phyloP scores from a whole-genome alignment of 371 early-diverging fungal genomes.

The Saksenaea oblongispora region DNA sequence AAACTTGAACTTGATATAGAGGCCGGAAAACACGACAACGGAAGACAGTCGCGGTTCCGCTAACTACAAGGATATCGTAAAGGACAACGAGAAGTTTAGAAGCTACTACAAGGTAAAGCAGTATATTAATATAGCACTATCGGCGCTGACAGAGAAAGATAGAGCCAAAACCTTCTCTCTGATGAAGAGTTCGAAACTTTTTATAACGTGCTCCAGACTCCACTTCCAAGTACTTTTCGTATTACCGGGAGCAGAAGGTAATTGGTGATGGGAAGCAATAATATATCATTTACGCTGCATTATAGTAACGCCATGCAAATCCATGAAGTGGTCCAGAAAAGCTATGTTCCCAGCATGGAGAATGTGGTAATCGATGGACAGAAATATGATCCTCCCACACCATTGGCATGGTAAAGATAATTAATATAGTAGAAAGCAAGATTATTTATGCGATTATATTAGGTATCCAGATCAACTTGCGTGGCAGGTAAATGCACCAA shows the following conservation, averaged over 20 bases:
- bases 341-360: conserved; percentile 58
- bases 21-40: neutral
- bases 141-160: neutral
- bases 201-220: conserved; percentile 59
- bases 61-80: conserved; percentile 39
- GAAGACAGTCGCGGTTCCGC: conserved; percentile 13
- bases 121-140: neutral
- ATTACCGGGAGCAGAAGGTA: conserved; percentile 88
- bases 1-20: neutral
- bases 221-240: conserved; percentile 90
- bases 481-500: conserved; percentile 80
- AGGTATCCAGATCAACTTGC: conserved; percentile 91
- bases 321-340: conserved; percentile 54
- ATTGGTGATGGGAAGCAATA: neutral
- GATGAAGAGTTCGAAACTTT: conserved; percentile 85
- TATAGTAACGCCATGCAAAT: conserved; percentile 50
- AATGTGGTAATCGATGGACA: conserved; percentile 69
- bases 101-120: conserved; percentile 71
- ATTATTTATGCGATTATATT: neutral
- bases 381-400: conserved; percentile 71
- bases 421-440: neutral
- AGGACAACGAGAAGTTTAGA: conserved; percentile 69
- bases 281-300: neutral
- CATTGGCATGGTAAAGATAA: conserved; percentile 66
- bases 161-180: conserved; percentile 75